Base-by-base conservation (phyloP, 768 basidiomycete species). In the Trametes cingulata region DNA sequence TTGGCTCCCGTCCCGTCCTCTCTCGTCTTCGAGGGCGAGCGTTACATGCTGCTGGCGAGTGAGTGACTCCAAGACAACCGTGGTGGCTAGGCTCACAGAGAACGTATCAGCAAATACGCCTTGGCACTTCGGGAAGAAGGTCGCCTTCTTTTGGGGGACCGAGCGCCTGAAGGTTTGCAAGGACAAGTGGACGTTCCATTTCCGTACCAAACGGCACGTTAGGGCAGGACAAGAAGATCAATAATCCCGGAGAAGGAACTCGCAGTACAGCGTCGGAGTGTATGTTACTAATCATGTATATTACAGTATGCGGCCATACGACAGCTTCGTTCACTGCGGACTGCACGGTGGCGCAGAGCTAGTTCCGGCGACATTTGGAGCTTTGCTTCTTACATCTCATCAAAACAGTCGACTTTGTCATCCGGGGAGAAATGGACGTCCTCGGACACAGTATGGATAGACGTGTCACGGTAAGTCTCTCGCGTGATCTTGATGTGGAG, bases 151-250 rank as follows among this genome's bases (percentile, higher is more conserved):
- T 36, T 67, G 63, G 62, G 66, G 66, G 24, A 47, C 60, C 3
- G 50, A 62, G 13, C 22, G 15, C 1, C 17, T 62, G 10, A 20
- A 36, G 6, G 46, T 55, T 0, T 41, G 60, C 24, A 37, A 47
- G 19, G 46, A 62, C 22, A 67, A 67, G 27, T 67, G 66, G 66
- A 61, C 56, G 12, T 64, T 67, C 58, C 3, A 48, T 5, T 67
- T 67, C 40, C 46, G n/a, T 1, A 7, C 17, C 12, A 29, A 47
- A n/a, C n/a, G 15, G 20, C 45, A 13, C 15, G 12, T 10, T 10
- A 42, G n/a, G 41, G 17, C 3, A 20, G 4, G 41, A 42, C 41
- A 20, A 20, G 3, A 8, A 20, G 17, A 9, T 19, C 3, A 13
- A 42, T 9, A 8, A 42, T 42, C 29, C 29, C 17, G 25, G 22